Conservation (phyloP, 1,139 yeast genomes). For the Pneumocystis jirovecii region DNA sequence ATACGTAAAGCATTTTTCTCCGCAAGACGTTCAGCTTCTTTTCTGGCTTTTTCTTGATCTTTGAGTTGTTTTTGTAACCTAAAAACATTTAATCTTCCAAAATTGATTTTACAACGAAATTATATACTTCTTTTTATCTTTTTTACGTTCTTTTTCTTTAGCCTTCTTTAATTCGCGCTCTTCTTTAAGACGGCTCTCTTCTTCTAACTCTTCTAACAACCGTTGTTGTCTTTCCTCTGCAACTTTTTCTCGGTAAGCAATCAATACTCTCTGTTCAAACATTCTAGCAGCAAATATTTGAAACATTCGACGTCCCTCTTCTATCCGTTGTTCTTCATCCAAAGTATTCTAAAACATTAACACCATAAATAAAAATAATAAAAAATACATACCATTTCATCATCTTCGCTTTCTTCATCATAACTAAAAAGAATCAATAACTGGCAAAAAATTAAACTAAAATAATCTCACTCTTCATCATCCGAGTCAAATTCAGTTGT, state of each 20-base stretch:
- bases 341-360: constrained; percentile 23
- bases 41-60: constrained; percentile 53
- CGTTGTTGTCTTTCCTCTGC: constrained; percentile 60
- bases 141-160: constrained; percentile 59
- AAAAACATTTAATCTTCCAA: neutral
- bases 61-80: constrained; percentile 46
- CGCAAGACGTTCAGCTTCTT: constrained; percentile 42
- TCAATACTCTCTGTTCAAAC: constrained; percentile 54
- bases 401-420: constrained; percentile 26
- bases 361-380: neutral
- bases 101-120: neutral
- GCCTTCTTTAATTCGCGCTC: constrained; percentile 60
- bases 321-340: constrained; percentile 51
- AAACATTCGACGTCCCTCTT: constrained; percentile 62
- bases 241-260: constrained; percentile 57
- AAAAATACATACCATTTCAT: constrained; percentile 23
- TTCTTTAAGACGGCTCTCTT: constrained; percentile 52
- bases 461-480: constrained; percentile 23
- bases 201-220: constrained; percentile 65
- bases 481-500: constrained; percentile 26
- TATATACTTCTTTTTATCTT: constrained; percentile 48
- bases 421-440: constrained; percentile 14
- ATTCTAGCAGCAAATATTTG: constrained; percentile 62
- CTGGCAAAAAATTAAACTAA: constrained; percentile 18
- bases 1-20: constrained; percentile 36